Base-by-base conservation (phyloP, 805 yeast species). In the Myxozyma lipomycoides region DNA sequence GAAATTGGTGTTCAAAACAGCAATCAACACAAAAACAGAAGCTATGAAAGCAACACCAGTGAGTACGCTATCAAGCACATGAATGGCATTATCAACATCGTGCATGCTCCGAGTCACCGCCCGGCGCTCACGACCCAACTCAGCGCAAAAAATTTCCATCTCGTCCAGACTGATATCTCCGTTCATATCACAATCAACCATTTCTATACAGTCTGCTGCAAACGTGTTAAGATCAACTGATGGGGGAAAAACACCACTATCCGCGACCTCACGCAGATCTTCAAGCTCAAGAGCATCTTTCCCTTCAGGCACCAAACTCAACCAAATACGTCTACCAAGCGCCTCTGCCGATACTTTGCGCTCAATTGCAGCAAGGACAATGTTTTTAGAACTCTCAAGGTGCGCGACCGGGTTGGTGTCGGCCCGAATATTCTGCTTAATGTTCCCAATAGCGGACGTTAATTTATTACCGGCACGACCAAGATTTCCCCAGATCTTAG, bases 1-100 rank as follows among this genome's bases (percentile, higher is more conserved):
- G 2, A 70, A 69, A 7, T 67, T 62, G 2, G 73, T 73, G 4
- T 74, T 70, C 18, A 71, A 64, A 67, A 71, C 65, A 40, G 73
- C 73, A 24, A 71, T 67, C 38, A 71, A 67, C 44, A 71, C 61
- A 25, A 71, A 62, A 25, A 71, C 51, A n/a, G 67, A 58, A 28
- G 71, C 60, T 15, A 71, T 26, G 23, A 60, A 51, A 6, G 65
- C 70, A 5, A 68, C 55, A 36, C 62, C 62, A 40, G 69, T 48
- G 24, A 71, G 58, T 25, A 71, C 64, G n/a, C 60, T 50, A 55
- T 71, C 70, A 43, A 71, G 63, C 59, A 68, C 70, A 28, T 58
- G 59, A 51, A 71, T 69, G 17, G 72, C 74, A 26, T 68, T 64
- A 43, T 70, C 73, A 46, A 71, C 67, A 42, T 71, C 75, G 23